Evolutionary conservation across 2,329 filamentous ascomycete genomes (phyloP).

Genomic region (Ophiostoma sp.): DNA sequence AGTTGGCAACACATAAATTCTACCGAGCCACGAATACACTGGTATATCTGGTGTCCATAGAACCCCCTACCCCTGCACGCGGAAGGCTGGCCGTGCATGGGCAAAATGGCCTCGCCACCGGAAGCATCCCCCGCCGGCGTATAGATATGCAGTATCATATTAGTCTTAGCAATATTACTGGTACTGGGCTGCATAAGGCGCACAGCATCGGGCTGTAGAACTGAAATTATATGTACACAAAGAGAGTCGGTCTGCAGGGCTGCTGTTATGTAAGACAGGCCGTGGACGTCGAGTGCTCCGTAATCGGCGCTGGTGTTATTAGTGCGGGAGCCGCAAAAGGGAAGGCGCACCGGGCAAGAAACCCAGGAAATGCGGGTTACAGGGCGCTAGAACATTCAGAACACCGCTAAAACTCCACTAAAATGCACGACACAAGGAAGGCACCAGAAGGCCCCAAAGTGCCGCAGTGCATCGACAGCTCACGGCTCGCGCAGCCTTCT

Average conservation of each 20-base stretch:
- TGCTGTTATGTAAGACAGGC: not conserved
- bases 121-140: not conserved
- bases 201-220: too few relatives aligned
- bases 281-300: conserved; percentile 1
- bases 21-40: not conserved
- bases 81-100: conserved; percentile 3
- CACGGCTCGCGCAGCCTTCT: not conserved
- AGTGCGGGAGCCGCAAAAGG: not conserved
- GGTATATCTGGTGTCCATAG: not conserved
- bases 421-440: conserved; percentile 4
- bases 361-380: not conserved
- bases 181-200: too few relatives aligned
- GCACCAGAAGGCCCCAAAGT: not conserved
- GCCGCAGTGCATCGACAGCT: not conserved
- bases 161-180: too few relatives aligned
- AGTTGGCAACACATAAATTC: not conserved
- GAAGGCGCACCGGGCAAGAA: not conserved
- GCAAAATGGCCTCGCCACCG: not conserved
- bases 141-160: not conserved
- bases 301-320: conserved; percentile 3
- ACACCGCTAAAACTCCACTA: not conserved
- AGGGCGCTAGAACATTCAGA: not conserved
- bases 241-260: not conserved
- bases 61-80: not conserved
- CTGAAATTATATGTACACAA: too few relatives aligned